Evolutionary conservation across 2,329 filamentous ascomycete genomes (phyloP).

Genomic region (Didymellaceae sp.): DNA sequence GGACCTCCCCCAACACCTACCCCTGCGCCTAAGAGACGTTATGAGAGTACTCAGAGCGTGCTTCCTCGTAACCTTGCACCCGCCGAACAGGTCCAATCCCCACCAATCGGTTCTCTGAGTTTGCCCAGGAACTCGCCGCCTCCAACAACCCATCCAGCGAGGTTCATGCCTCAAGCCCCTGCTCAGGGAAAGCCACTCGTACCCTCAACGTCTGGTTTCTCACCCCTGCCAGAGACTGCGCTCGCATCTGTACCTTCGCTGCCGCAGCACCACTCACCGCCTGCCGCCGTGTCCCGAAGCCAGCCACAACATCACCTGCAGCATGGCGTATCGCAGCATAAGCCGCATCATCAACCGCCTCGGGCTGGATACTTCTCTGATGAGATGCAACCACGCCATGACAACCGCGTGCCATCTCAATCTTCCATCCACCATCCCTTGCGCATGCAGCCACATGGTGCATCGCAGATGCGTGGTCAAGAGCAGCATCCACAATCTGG

Average conservation of each 20-base stretch:
- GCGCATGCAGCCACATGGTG: constrained; percentile 38
- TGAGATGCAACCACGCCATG: constrained; percentile 36
- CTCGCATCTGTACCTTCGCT: constrained; percentile 37
- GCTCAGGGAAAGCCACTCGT: constrained; percentile 37
- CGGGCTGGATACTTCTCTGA: constrained; percentile 47
- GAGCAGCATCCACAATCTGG: constrained; percentile 37
- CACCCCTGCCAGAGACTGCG: constrained; percentile 35
- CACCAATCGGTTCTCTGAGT: constrained; percentile 29
- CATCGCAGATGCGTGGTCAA: constrained; percentile 33
- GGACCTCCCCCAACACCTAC: constrained; percentile 58
- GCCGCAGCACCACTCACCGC: constrained; percentile 41
- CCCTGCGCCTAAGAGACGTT: constrained; percentile 55
- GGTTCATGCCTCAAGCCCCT: constrained; percentile 45
- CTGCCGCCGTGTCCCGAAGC: constrained; percentile 29
- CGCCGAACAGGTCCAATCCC: constrained; percentile 52
- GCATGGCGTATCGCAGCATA: constrained; percentile 37
- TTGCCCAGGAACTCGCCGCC: constrained; percentile 51
- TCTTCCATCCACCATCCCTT: constrained; percentile 30
- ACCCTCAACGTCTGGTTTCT: constrained; percentile 26
- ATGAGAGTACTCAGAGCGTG: constrained; percentile 51
- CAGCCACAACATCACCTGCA: constrained; percentile 39
- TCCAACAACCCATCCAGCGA: constrained; percentile 27
- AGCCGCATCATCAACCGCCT: constrained; percentile 39
- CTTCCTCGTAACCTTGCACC: constrained; percentile 53
- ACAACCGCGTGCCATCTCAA: constrained; percentile 40